Evolutionary conservation across 73 alveolate genomes (phyloP), one percentile per base, ranked within the genome.

Genomic region (Blepharisma stoltei): DNA sequence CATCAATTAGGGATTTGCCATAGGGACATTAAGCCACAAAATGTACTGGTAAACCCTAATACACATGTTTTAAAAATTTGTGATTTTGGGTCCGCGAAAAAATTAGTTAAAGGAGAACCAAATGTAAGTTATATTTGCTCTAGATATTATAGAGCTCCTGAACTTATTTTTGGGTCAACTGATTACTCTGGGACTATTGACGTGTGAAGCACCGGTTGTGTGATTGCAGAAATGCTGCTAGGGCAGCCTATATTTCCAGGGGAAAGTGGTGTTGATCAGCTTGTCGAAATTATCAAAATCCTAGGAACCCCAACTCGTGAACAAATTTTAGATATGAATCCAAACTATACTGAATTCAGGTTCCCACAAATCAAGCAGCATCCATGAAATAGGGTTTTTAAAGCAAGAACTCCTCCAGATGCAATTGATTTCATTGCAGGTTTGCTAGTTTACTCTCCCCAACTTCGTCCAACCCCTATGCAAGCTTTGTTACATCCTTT

Each of bases 51-150:
- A 47, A 92, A 91, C 66, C 82, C 87, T 48, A 67, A 46, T 41
- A 78, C 73, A 86, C 80, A 81, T 78, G 18, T 69, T 71, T 71
- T 88, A 78, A 90, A 87, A 77, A 55, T 92, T 65, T 95, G 99
- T 66, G 99, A 95, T 71, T 95, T 95, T 67, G 99, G 99, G 27
- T 94, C 98, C 20, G 99, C 98, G 20, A 95, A 95, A 70, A 82
- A 89, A 49, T 80, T 93, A 27, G 88, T 87, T 54, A 84, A 83
- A 21, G 99, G 99, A n/a, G 99, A 94, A 77, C 95, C 97, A 27
- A 94, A 94, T 75, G 95, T 94, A 45, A 89, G 97, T 68, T 94
- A 94, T 81, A 95, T 95, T 25, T 95, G 98, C 71, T 80, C 89
- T 49, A 60, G 88, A 43, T 92, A 86, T 80, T 95, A 91, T 86